Conservation (phyloP, 192 early-diverging fungal genomes). For the Pilobolus umbonatus region DNA sequence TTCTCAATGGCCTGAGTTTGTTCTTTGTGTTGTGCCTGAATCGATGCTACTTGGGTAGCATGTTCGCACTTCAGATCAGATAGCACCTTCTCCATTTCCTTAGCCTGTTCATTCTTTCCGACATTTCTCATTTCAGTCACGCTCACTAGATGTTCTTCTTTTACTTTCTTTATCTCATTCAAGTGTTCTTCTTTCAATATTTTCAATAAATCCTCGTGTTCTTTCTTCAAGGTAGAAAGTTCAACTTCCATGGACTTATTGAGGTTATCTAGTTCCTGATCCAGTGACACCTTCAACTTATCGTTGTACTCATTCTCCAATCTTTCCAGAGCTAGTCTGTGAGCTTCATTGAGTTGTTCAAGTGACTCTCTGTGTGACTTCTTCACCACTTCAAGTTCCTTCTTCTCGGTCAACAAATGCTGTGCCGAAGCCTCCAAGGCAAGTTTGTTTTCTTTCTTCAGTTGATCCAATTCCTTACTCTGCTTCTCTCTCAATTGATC, state of each 20-base stretch:
- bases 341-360: not conserved
- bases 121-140: too few relatives aligned
- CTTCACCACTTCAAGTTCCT: not conserved
- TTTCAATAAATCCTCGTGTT: not conserved
- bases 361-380: not conserved
- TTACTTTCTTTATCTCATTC: constrained; percentile 5
- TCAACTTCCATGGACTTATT: not conserved
- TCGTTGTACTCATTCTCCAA: not conserved
- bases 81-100: too few relatives aligned
- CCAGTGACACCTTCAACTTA: not conserved
- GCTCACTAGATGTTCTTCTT: not conserved
- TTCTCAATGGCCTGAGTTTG: too few relatives aligned
- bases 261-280: not conserved
- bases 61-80: not conserved
- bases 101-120: too few relatives aligned
- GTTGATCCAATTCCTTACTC: not conserved
- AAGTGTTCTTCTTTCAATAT: not conserved
- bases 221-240: not conserved
- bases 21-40: too few relatives aligned
- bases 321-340: not conserved
- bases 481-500: not conserved
- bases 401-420: not conserved
- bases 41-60: not conserved
- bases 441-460: not conserved
- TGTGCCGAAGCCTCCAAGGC: not conserved